These are phyloP conservation scores for Thelonectria discophora DNA, from an alignment of 2,329 filamentous ascomycete species.

Conservation along the genomic window DNA sequence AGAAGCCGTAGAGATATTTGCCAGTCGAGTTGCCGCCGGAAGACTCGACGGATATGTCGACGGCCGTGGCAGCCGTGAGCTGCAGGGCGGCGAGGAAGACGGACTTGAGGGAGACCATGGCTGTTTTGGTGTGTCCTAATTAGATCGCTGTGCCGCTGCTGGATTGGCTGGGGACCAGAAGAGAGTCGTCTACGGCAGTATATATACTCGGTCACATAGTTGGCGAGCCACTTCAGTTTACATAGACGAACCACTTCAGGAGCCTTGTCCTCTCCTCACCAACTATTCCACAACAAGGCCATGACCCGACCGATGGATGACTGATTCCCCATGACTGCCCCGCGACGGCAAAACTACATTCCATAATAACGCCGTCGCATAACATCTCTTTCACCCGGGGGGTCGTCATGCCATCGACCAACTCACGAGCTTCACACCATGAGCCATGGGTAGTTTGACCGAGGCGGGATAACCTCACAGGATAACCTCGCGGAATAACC, in stretches of 20 bases:
- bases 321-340: not conserved
- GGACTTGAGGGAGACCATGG: constrained; percentile 25
- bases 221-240: not conserved
- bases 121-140: not conserved
- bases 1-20: constrained; percentile 56
- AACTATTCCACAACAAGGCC: constrained; percentile 3
- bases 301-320: constrained; percentile 4
- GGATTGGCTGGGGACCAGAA: not conserved
- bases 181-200: not conserved
- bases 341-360: constrained; percentile 22
- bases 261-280: not conserved
- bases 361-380: constrained; percentile 25
- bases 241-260: not conserved
- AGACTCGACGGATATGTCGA: constrained; percentile 50
- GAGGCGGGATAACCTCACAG: no score
- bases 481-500: not conserved
- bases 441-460: no score
- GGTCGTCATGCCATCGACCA: constrained; percentile 15
- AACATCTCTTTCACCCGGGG: not conserved
- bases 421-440: no score
- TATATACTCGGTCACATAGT: constrained; percentile 9
- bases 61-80: constrained; percentile 31
- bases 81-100: constrained; percentile 22
- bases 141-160: constrained; percentile 2
- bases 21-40: constrained; percentile 54